Evolutionary conservation across 306 rosid genomes (phyloP).

Genomic region (Hippophae gyantsensis): DNA sequence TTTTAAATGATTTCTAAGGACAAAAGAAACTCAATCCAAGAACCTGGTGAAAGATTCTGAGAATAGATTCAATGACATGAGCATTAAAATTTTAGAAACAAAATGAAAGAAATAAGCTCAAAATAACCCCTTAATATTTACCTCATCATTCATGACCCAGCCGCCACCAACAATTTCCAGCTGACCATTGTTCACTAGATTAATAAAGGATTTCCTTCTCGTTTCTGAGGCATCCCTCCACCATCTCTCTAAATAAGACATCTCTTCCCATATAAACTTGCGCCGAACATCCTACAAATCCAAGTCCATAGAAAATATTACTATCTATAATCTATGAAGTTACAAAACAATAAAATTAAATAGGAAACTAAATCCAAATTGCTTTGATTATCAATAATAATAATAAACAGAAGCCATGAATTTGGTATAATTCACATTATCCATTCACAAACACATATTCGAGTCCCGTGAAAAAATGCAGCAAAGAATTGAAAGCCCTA

Average conservation of each 20-base stretch:
- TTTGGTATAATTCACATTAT: no score
- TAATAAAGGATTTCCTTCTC: conserved; percentile 51
- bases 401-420: no score
- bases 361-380: not conserved
- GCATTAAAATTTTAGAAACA: not conserved
- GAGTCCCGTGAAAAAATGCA: not conserved
- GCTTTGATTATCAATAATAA: not conserved
- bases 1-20: no score
- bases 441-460: not conserved
- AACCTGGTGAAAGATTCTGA: no score
- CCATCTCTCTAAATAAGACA: conserved; percentile 98
- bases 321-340: not conserved
- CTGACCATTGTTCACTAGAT: conserved; percentile 78
- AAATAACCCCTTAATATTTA: conserved; percentile 23
- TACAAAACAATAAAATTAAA: not conserved
- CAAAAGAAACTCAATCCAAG: no score
- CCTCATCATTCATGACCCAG: conserved; percentile 99
- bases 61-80: no score
- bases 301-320: conserved; percentile 11
- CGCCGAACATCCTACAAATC: conserved; percentile 65
- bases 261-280: conserved; percentile 98
- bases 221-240: conserved; percentile 79
- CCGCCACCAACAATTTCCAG: conserved; percentile 99
- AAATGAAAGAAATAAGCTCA: not conserved
- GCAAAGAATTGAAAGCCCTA: not conserved